These are phyloP conservation scores for Nicotiana paniculata DNA, from an alignment of 257 asterid species.

Conservation along the genomic window DNA sequence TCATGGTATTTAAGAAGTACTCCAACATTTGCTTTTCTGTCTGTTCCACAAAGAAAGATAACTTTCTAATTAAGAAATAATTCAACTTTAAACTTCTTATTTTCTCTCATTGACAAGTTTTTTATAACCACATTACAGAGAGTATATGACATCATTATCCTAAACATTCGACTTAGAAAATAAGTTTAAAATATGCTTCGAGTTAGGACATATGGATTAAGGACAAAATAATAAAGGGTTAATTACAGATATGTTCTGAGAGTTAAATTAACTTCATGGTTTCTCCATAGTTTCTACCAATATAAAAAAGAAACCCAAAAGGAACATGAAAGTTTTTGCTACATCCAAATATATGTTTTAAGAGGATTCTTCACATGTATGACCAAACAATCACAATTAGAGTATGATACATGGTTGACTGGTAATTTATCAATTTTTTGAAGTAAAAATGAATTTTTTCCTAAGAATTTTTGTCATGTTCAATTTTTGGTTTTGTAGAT, in stretches of 20 bases:
- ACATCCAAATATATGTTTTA: neutral
- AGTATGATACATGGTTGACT: neutral
- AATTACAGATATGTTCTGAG: neutral
- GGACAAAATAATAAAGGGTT: neutral
- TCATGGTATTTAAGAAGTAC: neutral
- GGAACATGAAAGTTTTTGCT: neutral
- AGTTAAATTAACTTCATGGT: neutral
- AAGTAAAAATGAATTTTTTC: neutral
- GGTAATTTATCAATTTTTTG: too few relatives aligned
- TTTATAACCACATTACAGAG: too few relatives aligned
- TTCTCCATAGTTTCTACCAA: neutral
- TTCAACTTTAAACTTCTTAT: too few relatives aligned
- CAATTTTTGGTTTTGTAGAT: neutral
- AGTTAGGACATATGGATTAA: neutral
- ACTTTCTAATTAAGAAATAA: too few relatives aligned
- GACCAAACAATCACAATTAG: neutral
- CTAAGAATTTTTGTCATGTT: neutral
- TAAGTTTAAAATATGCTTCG: neutral
- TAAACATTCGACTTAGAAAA: neutral
- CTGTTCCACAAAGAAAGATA: too few relatives aligned
- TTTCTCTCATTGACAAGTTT: too few relatives aligned
- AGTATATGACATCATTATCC: neutral
- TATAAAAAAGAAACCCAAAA: neutral
- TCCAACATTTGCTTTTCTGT: too few relatives aligned
- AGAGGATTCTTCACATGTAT: neutral